These are phyloP conservation scores for Yamadazyma triangularis DNA, from an alignment of 1,139 yeast genomes.

Conservation along the genomic window DNA sequence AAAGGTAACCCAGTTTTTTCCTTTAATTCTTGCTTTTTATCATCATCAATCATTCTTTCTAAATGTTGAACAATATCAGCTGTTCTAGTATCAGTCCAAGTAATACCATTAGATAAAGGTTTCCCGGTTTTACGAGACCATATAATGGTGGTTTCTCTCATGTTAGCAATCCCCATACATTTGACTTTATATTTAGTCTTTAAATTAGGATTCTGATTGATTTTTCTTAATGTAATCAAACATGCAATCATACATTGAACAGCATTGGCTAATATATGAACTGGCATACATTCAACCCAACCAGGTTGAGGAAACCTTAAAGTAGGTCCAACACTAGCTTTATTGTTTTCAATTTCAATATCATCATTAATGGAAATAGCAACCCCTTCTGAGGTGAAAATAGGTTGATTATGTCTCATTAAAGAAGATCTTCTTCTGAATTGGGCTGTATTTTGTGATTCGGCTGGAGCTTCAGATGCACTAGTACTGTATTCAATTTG, in stretches of 20 bases:
- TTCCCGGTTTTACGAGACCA: constrained; percentile 85
- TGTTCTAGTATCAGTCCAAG: constrained; percentile 95
- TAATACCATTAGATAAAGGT: constrained; percentile 84
- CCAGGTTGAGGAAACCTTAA: constrained; percentile 74
- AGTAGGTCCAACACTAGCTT: constrained; percentile 60
- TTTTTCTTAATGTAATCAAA: constrained; percentile 50
- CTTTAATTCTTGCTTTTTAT: constrained; percentile 54
- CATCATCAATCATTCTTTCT: constrained; percentile 54
- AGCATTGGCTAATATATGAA: constrained; percentile 79
- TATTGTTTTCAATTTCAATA: constrained; percentile 58
- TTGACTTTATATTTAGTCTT: constrained; percentile 52
- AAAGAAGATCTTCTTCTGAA: constrained; percentile 49
- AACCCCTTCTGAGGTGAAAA: constrained; percentile 72
- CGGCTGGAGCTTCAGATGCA: constrained; percentile 51
- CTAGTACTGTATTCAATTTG: constrained; percentile 87
- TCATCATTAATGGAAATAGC: constrained; percentile 56
- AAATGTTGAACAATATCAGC: constrained; percentile 66
- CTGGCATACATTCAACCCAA: constrained; percentile 95
- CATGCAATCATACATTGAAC: constrained; percentile 69
- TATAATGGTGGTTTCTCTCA: constrained; percentile 91
- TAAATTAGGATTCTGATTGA: constrained; percentile 50
- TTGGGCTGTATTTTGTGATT: constrained; percentile 43
- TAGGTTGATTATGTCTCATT: constrained; percentile 50
- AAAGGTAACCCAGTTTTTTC: constrained; percentile 80
- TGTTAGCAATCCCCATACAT: constrained; percentile 84